phyloP scores from a whole-genome alignment of 768 basidiomycete genomes.

The Lactarius sp. region DNA sequence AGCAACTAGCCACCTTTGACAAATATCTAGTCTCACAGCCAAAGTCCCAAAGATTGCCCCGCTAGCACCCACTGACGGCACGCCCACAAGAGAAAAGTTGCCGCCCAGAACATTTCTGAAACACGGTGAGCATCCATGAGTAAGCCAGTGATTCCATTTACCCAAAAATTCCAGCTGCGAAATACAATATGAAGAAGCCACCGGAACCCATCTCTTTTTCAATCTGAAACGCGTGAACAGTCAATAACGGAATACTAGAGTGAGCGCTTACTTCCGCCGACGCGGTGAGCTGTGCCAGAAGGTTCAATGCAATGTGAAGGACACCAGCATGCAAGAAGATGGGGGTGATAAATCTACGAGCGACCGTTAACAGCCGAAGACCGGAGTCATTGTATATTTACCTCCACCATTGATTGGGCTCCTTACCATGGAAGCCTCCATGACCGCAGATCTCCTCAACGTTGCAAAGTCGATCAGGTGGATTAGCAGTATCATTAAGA shows the following conservation, averaged over 20 bases:
- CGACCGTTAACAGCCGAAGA: not conserved
- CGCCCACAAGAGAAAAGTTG: constrained; percentile 85
- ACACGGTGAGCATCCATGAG: not conserved
- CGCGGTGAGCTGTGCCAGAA: constrained; percentile 79
- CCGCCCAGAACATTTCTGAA: constrained; percentile 81
- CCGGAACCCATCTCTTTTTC: constrained; percentile 89
- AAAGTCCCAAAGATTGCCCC: constrained; percentile 90
- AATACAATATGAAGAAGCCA: constrained; percentile 81
- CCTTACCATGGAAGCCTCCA: constrained; percentile 54
- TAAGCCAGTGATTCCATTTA: constrained; percentile 32
- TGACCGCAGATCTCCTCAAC: constrained; percentile 86
- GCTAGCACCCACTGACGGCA: constrained; percentile 87
- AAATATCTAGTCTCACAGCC: constrained; percentile 43
- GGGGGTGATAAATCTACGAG: constrained; percentile 42
- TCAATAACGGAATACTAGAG: not conserved
- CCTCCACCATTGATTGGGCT: constrained; percentile 56
- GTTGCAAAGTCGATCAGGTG: constrained; percentile 62
- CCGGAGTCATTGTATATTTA: constrained; percentile 25
- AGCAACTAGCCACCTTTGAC: constrained; percentile 7
- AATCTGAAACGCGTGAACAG: constrained; percentile 42
- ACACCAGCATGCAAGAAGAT: constrained; percentile 96
- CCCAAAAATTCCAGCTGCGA: constrained; percentile 92
- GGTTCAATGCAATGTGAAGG: constrained; percentile 86
- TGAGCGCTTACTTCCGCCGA: constrained; percentile 57
- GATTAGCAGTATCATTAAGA: constrained; percentile 80